Evolutionary conservation across 306 rosid species (phyloP).

Genomic region (Crotalaria pallida): DNA sequence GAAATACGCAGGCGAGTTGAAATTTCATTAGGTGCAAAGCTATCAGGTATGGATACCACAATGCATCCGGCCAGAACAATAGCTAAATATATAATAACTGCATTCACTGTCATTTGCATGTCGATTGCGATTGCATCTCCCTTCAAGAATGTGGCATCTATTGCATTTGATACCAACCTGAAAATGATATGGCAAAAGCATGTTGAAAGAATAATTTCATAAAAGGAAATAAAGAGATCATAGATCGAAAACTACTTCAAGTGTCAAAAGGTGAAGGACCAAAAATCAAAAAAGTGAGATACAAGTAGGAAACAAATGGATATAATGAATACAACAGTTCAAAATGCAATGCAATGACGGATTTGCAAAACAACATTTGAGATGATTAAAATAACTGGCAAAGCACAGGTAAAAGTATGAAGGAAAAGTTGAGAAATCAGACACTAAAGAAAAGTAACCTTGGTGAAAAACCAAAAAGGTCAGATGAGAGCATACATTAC

Average conservation of each 20-base stretch:
- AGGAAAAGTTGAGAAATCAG: background rate
- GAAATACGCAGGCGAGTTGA: slow-evolving; percentile 71
- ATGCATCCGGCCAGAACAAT: slow-evolving; percentile 65
- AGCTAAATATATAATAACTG: slow-evolving; percentile 76
- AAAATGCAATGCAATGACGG: background rate
- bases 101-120: slow-evolving; percentile 80
- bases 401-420: background rate
- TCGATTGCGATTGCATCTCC: slow-evolving; percentile 96
- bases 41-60: slow-evolving; percentile 92
- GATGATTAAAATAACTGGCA: background rate
- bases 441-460: no score
- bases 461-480: background rate
- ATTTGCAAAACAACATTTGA: background rate
- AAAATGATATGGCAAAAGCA: slow-evolving; percentile 16
- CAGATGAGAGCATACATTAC: slow-evolving; percentile 54
- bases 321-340: background rate
- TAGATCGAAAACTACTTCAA: background rate
- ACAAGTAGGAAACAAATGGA: background rate
- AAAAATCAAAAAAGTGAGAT: background rate
- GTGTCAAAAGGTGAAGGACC: background rate
- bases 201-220: background rate
- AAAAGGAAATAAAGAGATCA: background rate
- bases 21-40: slow-evolving; percentile 81
- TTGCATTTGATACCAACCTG: slow-evolving; percentile 84
- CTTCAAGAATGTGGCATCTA: slow-evolving; percentile 58